phyloP scores from a whole-genome alignment of 2,329 filamentous ascomycete genomes.

The Tolypocladium paradoxum region DNA sequence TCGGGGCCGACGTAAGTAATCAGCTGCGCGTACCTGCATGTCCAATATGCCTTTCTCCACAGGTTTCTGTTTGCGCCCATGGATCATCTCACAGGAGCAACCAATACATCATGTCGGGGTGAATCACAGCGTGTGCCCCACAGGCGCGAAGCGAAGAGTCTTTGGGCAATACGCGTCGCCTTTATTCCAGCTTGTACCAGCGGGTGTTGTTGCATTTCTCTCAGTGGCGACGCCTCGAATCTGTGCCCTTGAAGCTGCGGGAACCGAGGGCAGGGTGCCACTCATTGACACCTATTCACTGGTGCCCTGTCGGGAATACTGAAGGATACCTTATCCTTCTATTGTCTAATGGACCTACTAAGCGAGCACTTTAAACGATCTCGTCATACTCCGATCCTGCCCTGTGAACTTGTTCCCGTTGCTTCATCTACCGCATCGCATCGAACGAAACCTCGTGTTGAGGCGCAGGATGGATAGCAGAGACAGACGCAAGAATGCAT shows the following conservation, averaged over 20 bases:
- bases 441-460: not conserved
- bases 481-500: constrained; percentile 2
- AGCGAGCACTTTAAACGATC: not conserved
- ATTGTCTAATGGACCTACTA: not conserved
- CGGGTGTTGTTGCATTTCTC: not conserved
- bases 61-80: not conserved
- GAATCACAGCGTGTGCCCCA: not conserved
- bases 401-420: not conserved
- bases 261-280: not conserved
- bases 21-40: not conserved
- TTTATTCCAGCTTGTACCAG: not conserved
- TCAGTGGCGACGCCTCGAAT: not conserved
- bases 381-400: not conserved
- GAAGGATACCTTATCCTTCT: not conserved
- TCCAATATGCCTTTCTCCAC: not conserved
- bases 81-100: not conserved
- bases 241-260: not conserved
- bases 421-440: not conserved
- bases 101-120: not conserved
- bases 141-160: not conserved
- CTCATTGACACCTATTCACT: not conserved
- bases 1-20: constrained; percentile 39
- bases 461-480: constrained; percentile 1
- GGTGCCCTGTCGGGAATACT: not conserved
- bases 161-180: not conserved